Evolutionary conservation across 768 basidiomycete species (phyloP), one percentile per base, ranked within the genome.

Genomic region (Mycena belliarum): DNA sequence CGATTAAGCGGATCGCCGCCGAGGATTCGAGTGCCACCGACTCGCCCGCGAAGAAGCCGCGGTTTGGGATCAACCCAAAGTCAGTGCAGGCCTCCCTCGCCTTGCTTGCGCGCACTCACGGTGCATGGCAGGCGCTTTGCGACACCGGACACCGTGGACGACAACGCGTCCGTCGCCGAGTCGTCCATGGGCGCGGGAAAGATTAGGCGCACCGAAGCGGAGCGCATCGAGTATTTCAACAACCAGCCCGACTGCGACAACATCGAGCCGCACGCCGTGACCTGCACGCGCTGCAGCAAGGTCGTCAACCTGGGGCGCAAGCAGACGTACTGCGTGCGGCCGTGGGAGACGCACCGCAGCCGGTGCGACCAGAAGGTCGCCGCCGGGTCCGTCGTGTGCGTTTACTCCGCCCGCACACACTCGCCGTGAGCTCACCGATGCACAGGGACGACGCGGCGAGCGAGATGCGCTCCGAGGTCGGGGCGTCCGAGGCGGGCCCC

Each of bases 201-300:
- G 44, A 77, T 81, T 37, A 82, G 84, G 35, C 83, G 85, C 55
- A 82, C 76, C 23, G 87, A 87, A 71, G 70, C 73, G 9, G 86
- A 88, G 61, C 83, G 88, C 26, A 77, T 83, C 35, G 77, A 84
- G 64, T 85, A 85, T 68, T 83, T 86, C 68, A 79, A 80, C 59
- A 82, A 85, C 58, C 82, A 89, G 62, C 73, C 83, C 6, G 77
- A 83, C 46, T 85, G 85, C 58, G 77, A 77, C 26, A 75, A 76
- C 10, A 69, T 87, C 44, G 85, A 87, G 55, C 77, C 81, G 2
- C 79, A 82, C 69, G 76, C 79, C 10, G 85, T 79, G n/a, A 76
- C 77, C 50, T 90, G 88, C 64, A 78, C 71, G 20, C 73, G 80
- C 32, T 90, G 88, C 67, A 71, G 79, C 38, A 79, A 81, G 58